These are phyloP conservation scores for Neurospora sp. DNA, from an alignment of 495 filamentous ascomycete genomes.

Conservation along the genomic window DNA sequence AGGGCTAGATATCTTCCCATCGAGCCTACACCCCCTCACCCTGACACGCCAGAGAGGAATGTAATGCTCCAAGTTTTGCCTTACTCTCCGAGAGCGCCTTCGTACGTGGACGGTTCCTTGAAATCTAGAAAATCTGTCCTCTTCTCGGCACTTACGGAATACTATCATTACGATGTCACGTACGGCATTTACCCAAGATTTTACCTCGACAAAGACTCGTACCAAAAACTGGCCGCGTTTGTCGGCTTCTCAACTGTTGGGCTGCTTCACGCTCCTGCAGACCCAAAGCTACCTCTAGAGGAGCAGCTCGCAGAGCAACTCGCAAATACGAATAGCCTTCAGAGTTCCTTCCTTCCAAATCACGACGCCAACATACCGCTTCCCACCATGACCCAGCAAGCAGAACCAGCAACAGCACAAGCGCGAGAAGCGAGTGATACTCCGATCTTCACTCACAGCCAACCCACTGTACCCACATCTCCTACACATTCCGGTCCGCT, in stretches of 20 bases:
- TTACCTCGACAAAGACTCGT: not conserved
- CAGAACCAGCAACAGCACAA: not conserved
- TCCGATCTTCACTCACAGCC: not conserved
- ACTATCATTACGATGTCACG: too few species aligned
- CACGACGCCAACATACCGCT: not conserved
- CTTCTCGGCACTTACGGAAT: not conserved
- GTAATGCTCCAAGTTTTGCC: not conserved
- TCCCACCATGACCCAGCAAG: not conserved
- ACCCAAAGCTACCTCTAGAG: not conserved
- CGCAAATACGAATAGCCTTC: not conserved
- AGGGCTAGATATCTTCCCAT: not conserved
- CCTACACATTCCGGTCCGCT: not conserved
- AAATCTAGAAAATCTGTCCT: not conserved
- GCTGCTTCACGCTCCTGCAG: not conserved
- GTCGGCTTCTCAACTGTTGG: not conserved
- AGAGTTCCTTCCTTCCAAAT: not conserved
- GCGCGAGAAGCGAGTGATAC: not conserved
- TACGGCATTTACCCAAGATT: not conserved
- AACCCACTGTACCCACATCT: not conserved
- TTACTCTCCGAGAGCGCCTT: not conserved
- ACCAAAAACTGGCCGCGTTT: not conserved
- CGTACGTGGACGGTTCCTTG: not conserved
- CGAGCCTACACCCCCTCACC: not conserved
- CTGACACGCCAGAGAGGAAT: not conserved
- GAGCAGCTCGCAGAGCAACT: not conserved